Evolutionary conservation across 2,329 filamentous ascomycete species (phyloP).

Genomic region (Botryosphaeria dothidea): DNA sequence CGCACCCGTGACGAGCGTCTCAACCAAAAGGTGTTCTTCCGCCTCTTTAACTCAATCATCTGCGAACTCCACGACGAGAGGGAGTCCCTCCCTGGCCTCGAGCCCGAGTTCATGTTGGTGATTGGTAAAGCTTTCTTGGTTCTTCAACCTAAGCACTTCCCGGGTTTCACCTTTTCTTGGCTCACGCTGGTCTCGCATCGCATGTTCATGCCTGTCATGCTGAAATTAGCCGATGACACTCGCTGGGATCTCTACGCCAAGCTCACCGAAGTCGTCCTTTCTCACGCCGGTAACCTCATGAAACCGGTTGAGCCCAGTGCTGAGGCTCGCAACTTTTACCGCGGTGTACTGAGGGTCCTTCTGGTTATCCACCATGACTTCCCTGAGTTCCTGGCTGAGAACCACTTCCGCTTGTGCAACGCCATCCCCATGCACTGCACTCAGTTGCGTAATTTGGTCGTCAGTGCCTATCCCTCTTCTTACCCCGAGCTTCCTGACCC

Average conservation of each 20-base stretch:
- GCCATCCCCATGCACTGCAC: slow-evolving; percentile 80
- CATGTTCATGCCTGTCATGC: slow-evolving; percentile 76
- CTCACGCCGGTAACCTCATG: slow-evolving; percentile 76
- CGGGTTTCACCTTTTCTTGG: slow-evolving; percentile 86
- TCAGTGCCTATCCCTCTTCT: slow-evolving; percentile 74
- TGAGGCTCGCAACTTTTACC: slow-evolving; percentile 79
- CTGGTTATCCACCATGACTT: slow-evolving; percentile 91
- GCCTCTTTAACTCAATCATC: slow-evolving; percentile 80
- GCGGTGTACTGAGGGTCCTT: slow-evolving; percentile 78
- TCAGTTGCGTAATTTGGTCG: slow-evolving; percentile 84
- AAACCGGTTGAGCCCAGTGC: slow-evolving; percentile 70
- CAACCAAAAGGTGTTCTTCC: slow-evolving; percentile 88
- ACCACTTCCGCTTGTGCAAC: slow-evolving; percentile 79
- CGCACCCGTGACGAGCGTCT: slow-evolving; percentile 77
- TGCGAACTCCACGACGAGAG: slow-evolving; percentile 69
- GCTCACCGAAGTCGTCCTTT: slow-evolving; percentile 70
- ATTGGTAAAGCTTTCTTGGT: slow-evolving; percentile 72
- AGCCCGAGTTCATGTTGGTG: slow-evolving; percentile 68
- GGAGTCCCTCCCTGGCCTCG: slow-evolving; percentile 50
- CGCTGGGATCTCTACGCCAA: slow-evolving; percentile 78
- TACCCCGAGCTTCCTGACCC: slow-evolving; percentile 73
- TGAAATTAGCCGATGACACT: slow-evolving; percentile 65
- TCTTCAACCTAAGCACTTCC: slow-evolving; percentile 74
- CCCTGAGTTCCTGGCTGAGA: slow-evolving; percentile 86
- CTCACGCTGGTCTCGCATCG: slow-evolving; percentile 79